phyloP scores from a whole-genome alignment of 2,329 filamentous ascomycete genomes.

The Diaporthe nobilis region DNA sequence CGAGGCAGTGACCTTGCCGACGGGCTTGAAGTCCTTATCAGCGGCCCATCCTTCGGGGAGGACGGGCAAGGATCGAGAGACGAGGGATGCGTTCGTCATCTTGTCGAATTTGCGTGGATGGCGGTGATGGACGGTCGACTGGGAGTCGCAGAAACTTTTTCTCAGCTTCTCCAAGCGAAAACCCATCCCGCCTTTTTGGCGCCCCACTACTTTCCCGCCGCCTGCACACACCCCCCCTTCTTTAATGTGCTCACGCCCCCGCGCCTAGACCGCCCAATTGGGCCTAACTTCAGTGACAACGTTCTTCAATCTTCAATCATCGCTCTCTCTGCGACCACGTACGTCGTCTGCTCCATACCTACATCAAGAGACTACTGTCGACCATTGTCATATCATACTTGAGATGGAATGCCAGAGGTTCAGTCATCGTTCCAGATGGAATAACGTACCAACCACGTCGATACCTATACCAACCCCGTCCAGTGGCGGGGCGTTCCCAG shows the following conservation, averaged over 20 bases:
- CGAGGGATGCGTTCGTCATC: constrained; percentile 76
- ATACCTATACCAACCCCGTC: background rate
- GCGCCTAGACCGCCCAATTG: background rate
- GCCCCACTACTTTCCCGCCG: background rate
- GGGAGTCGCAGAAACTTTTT: constrained; percentile 40
- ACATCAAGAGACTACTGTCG: background rate
- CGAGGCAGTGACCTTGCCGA: constrained; percentile 82
- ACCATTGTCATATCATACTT: background rate
- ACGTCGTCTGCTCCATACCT: background rate
- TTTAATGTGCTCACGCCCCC: background rate
- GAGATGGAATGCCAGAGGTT: background rate
- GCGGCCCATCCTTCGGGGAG: constrained; percentile 86
- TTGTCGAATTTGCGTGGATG: constrained; percentile 7
- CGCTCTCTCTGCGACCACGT: background rate
- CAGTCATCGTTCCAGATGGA: background rate
- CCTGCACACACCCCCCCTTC: background rate
- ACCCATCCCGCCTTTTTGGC: constrained; percentile 6
- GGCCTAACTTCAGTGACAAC: background rate
- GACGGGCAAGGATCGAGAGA: constrained; percentile 78
- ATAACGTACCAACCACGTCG: background rate
- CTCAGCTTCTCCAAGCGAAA: constrained; percentile 18
- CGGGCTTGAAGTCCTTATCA: constrained; percentile 92
- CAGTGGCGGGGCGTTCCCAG: background rate
- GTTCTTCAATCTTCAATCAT: background rate
- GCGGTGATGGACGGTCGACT: constrained; percentile 4